phyloP scores from a whole-genome alignment of 208 protist species.

The Leishmania gerbilli region DNA sequence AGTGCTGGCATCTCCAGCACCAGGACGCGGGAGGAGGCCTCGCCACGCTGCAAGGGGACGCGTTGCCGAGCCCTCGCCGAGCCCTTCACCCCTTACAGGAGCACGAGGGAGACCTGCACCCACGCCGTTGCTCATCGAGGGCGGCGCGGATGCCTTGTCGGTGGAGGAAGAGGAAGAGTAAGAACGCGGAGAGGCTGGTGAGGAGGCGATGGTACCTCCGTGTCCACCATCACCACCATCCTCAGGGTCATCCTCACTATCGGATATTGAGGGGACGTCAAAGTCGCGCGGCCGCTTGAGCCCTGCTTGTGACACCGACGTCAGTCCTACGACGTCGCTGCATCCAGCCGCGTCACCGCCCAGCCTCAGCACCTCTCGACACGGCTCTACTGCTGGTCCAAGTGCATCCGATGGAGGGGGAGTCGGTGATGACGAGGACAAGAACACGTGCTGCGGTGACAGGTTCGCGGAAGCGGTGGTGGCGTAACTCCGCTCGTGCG shows the following conservation, averaged over 20 bases:
- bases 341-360: background rate
- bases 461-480: background rate
- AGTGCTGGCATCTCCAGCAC: background rate
- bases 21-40: background rate
- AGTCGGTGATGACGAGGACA: background rate
- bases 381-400: background rate
- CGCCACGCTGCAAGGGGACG: background rate
- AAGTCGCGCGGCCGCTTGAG: constrained; percentile 3
- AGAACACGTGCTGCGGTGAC: background rate
- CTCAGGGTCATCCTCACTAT: background rate
- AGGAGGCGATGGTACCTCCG: background rate
- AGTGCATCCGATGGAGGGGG: too few species aligned
- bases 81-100: background rate
- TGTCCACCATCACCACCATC: background rate
- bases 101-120: background rate
- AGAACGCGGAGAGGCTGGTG: background rate
- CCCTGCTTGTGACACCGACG: background rate
- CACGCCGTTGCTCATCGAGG: background rate
- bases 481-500: background rate
- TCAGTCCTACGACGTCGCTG: background rate
- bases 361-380: background rate
- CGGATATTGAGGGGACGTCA: background rate
- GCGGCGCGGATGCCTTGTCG: background rate
- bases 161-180: background rate
- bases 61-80: background rate